Evolutionary conservation across 2,329 filamentous ascomycete genomes (phyloP), one percentile per base, ranked within the genome.

Genomic region (Alternaria arborescens): DNA sequence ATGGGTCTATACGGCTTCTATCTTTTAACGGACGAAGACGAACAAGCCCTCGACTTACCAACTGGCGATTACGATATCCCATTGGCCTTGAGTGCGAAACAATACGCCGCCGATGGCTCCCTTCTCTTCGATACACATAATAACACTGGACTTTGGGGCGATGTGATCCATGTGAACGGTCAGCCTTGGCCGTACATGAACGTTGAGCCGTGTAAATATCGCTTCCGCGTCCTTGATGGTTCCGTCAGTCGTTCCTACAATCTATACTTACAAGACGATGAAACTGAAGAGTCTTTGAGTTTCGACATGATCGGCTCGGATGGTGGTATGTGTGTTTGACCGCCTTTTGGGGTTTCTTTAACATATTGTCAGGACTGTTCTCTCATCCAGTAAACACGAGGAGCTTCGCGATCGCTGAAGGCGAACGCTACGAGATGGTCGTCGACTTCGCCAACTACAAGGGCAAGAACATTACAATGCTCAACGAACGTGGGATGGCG

Each of bases 131-230:
- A 83, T 0, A 77, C 76, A 1, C 77, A 80, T 18, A 82, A 86
- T 62, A 73, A 75, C 2, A 76, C 77, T 24, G 83, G 81, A 61
- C 77, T 86, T n/a, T 87, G 81, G 68, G 86, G 86, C 38, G 86
- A 88, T 66, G 75, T 86, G 2, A 86, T 87, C 52, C 82, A 87
- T 44, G 85, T 87, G 65, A 88, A 88, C 65, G 84, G 83, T 2
- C 82, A 85, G 62, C 86, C 86, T 3, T 88, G 86, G 86, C 86
- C 86, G 3, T 87, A 80, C 61, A 61, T 87, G 3, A 78, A 82
- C 12, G 85, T 87, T 7, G 82, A 88, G 71, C 85, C 84, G 4
- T 81, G 85, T 66, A 87, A 87, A 70, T 88, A 88, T 72, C 84
- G 86, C 20, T 82, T 88, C 65, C 78, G 86, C 3, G 69, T 87